phyloP scores from a whole-genome alignment of 2,329 filamentous ascomycete species.

The Dothidotthia symphoricarpi region DNA sequence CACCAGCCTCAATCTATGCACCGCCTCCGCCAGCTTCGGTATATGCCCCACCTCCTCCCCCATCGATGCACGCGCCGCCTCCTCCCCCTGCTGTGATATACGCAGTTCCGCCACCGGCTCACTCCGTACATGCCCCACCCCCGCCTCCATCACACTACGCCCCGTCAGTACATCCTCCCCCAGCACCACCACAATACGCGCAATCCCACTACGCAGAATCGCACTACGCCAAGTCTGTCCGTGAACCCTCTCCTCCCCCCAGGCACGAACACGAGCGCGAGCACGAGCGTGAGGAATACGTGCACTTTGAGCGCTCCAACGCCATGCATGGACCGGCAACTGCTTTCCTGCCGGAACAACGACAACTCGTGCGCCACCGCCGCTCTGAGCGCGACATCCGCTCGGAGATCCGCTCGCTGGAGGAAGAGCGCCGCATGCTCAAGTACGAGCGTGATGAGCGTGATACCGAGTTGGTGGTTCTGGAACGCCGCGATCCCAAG shows the following conservation, averaged over 20 bases:
- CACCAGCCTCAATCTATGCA: constrained; percentile 1
- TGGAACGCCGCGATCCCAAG: constrained; percentile 54
- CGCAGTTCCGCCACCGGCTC: constrained; percentile 22
- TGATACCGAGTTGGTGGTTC: constrained; percentile 60
- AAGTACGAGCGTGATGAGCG: constrained; percentile 58
- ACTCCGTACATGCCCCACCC: constrained; percentile 8
- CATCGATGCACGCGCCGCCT: constrained; percentile 4
- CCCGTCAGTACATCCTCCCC: too few relatives aligned
- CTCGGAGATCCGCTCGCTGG: constrained; percentile 68
- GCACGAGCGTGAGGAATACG: constrained; percentile 36
- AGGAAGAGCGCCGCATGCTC: constrained; percentile 62
- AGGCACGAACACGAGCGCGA: too few relatives aligned
- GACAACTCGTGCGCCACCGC: constrained; percentile 20
- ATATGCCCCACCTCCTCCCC: constrained; percentile 4
- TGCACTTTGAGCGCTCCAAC: constrained; percentile 49
- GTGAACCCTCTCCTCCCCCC: constrained; percentile 32
- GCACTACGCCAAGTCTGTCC: constrained; percentile 36
- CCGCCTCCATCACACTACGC: constrained; percentile 3
- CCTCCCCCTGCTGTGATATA: constrained; percentile 16
- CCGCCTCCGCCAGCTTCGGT: constrained; percentile 7
- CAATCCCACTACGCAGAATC: constrained; percentile 17
- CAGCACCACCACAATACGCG: constrained; percentile 8
- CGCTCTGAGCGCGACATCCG: constrained; percentile 63
- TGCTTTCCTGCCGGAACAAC: constrained; percentile 49
- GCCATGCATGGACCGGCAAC: constrained; percentile 49